Base-by-base conservation (phyloP, 345 rosid species). In the Ceriops zippeliana region DNA sequence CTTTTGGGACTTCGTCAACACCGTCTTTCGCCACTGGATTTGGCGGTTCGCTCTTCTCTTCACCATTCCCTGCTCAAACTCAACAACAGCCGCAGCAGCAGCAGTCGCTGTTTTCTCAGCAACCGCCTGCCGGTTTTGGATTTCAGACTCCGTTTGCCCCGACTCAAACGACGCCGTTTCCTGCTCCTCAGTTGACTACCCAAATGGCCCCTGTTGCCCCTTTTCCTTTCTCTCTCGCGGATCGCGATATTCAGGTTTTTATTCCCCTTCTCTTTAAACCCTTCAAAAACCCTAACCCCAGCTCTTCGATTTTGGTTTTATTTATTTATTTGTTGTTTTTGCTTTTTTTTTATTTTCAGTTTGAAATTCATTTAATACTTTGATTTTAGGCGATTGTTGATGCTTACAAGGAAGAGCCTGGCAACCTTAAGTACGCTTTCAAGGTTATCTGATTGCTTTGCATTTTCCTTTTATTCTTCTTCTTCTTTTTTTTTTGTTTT, bases 131-230 rank as follows among this genome's bases (percentile, higher is more conserved):
- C 52, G 87, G 90, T 22, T 78, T 83, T n/a, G 90, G 90, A 49
- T 81, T 88, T 68, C 92, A 82, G 70, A 71, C 81, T 52, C 84
- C 86, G 24, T 65, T 74, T 20, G 58, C 74, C 24, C 78, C 72
- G 58, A 78, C 67, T 16, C 60, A 70, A 46, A 53, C 70, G 13
- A 76, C 73, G 73, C 80, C 84, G 10, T 87, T 87, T 67, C 86
- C 86, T 22, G 83, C 71, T 81, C 76, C 86, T 58, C 99, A 95
- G 73, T 76, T 90, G 82, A 90, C 97, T 46, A 95, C 99, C 70
- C 98, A 90, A 82, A 91, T 95, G 99, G 96, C 97, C 58, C 96
- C 97, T 13, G 90, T 91, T 13, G 87, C 98, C 65, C 98, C 99
- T 2, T 89, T 95, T 38, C 87, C 96, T 46, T 87, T 83, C 81